Conservation (phyloP, 169 alveolate genomes). For the Eimeria tenella region DNA sequence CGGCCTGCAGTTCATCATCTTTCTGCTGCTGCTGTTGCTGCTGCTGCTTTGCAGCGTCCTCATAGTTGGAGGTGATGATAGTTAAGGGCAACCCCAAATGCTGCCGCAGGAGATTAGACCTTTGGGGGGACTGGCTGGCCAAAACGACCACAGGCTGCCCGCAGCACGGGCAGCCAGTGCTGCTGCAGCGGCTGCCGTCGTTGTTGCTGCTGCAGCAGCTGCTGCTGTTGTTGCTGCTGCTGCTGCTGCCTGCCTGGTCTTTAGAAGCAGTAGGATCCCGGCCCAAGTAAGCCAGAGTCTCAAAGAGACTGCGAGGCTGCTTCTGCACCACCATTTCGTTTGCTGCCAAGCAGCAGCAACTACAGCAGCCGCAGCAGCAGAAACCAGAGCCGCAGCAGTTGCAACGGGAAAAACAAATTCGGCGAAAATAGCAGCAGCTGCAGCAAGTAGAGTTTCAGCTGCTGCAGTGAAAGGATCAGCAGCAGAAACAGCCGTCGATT, state of each 20-base stretch:
- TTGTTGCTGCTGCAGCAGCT: background rate
- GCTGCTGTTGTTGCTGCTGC: background rate
- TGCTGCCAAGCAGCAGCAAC: background rate
- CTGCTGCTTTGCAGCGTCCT: background rate
- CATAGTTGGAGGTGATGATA: background rate
- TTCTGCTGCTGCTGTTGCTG: background rate
- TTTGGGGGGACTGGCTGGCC: constrained; percentile 34
- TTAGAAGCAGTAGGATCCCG: background rate
- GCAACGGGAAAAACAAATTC: too few species aligned
- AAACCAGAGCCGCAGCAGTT: too few species aligned
- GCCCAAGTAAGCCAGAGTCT: background rate
- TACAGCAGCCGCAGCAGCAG: background rate
- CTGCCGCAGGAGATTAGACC: background rate
- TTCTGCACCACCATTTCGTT: background rate
- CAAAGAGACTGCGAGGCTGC: constrained; percentile 10
- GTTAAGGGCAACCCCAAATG: background rate
- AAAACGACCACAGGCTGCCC: background rate
- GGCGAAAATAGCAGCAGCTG: background rate
- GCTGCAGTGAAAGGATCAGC: background rate
- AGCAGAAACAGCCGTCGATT: background rate
- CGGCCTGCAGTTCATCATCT: background rate
- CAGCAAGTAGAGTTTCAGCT: background rate
- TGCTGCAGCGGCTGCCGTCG: background rate
- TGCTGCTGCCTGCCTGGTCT: background rate
- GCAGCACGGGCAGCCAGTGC: background rate